Conservation (phyloP, 2,329 filamentous ascomycete genomes). For the Colletotrichum sp. region DNA sequence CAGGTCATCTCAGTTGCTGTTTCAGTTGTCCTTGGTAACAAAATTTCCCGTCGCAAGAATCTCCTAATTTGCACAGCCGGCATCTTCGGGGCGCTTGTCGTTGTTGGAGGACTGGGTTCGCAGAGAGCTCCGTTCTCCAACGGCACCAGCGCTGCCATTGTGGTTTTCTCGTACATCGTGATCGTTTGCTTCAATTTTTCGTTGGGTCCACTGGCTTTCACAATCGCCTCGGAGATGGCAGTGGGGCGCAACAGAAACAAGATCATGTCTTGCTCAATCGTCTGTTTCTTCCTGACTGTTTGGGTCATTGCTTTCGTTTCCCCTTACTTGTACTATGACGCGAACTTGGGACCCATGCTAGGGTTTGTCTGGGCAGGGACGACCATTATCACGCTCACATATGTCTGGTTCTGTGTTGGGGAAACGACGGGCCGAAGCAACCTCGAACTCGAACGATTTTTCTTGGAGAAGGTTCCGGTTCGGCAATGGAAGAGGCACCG, state of each 20-base stretch:
- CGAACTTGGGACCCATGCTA: constrained; percentile 44
- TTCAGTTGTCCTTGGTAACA: constrained; percentile 40
- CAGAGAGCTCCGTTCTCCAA: not conserved
- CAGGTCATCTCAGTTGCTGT: constrained; percentile 41
- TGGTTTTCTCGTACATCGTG: constrained; percentile 31
- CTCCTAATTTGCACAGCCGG: constrained; percentile 37
- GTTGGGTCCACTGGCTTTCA: constrained; percentile 40
- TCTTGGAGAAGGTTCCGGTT: constrained; percentile 37
- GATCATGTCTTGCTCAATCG: constrained; percentile 45
- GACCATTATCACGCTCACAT: constrained; percentile 36
- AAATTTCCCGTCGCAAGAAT: constrained; percentile 36
- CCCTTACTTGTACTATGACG: constrained; percentile 46
- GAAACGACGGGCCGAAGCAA: constrained; percentile 30
- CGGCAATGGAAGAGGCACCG: constrained; percentile 33
- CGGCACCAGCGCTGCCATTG: constrained; percentile 27
- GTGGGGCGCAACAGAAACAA: constrained; percentile 50
- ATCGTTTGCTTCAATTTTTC: constrained; percentile 44
- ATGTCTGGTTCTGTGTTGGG: constrained; percentile 40
- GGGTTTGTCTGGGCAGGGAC: constrained; percentile 41
- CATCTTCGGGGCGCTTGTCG: constrained; percentile 30
- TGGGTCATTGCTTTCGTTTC: constrained; percentile 36
- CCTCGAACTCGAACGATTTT: constrained; percentile 30
- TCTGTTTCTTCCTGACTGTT: constrained; percentile 38
- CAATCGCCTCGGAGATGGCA: constrained; percentile 45
- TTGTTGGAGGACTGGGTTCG: not conserved